These are phyloP conservation scores for Capsicum baccatum DNA, from an alignment of 257 asterid genomes.

Conservation along the genomic window DNA sequence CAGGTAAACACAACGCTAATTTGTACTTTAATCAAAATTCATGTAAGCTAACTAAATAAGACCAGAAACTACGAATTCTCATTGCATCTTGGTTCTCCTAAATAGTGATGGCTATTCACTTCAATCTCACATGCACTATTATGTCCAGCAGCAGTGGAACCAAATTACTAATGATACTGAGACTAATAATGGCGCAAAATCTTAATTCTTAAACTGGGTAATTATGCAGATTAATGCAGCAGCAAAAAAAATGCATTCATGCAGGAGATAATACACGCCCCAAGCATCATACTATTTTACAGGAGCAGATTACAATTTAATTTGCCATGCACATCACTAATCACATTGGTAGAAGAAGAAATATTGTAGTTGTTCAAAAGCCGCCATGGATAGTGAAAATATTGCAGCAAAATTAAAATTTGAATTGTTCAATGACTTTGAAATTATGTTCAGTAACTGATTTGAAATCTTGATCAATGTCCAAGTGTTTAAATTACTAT, in stretches of 20 bases:
- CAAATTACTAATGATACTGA: background rate
- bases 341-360: background rate
- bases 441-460: background rate
- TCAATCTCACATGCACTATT: background rate
- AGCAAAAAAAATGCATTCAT: background rate
- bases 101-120: background rate
- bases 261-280: constrained; percentile 5
- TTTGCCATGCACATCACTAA: background rate
- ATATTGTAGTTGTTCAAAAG: background rate
- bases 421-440: constrained; percentile 2
- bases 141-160: constrained; percentile 9
- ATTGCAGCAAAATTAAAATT: background rate
- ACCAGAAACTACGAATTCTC: background rate
- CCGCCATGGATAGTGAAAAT: background rate
- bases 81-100: background rate
- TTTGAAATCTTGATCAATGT: background rate
- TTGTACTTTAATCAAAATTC: background rate
- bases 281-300: background rate
- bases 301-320: background rate
- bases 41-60: background rate
- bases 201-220: background rate
- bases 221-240: background rate
- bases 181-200: background rate
- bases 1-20: background rate
- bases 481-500: background rate